Base-by-base conservation (phyloP, 2,329 filamentous ascomycete species). In the Colletotrichum sp. region DNA sequence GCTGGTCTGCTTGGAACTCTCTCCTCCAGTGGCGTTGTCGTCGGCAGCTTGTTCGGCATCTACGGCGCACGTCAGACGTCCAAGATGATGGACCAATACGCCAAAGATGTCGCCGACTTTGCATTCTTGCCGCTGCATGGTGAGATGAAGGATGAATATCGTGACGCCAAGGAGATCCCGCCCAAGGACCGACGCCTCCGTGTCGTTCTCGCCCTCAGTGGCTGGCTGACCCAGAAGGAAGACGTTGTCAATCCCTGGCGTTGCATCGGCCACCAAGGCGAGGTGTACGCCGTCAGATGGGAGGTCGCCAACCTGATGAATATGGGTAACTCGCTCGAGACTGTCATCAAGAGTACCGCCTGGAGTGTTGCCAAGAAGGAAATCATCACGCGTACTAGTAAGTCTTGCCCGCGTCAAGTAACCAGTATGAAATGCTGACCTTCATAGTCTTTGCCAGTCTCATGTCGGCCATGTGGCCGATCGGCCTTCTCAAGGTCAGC, bases 31-130 rank as follows among this genome's bases (percentile, higher is more conserved):
- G 91, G 93, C 7, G 90, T 97, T 19, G 88, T 96, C 57, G 93
- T 98, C 34, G 96, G 96, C 19, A 92, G 94, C 48, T 87, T 98
- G 52, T 98, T 98, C 81, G 97, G 97, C 11, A 95, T 97, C n/a
- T 98, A 98, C 82, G 94, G 94, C 59, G 93, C 93, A 2, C 91
- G 93, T 44, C 96, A 98, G 89, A 94, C 94, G 0, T 92, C 93
- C 68, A 93, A 96, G 82, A 95, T 96, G 89, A 94, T 98, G 89
- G 95, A 98, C 78, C 89, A 93, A n/a, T 98, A 98, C 82, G 91
- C 94, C 13, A 93, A 92, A 79, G 95, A 98, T 78, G 93, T 98
- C 19, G 92, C 95, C 80, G 96, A 98, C 81, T 98, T 98, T 83
- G 95, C 92, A 1, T 95, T 98, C 80, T 85, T 98, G 13, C 94